Base-by-base conservation (phyloP, 805 yeast genomes). In the Saccharomyces cerevisiae region DNA sequence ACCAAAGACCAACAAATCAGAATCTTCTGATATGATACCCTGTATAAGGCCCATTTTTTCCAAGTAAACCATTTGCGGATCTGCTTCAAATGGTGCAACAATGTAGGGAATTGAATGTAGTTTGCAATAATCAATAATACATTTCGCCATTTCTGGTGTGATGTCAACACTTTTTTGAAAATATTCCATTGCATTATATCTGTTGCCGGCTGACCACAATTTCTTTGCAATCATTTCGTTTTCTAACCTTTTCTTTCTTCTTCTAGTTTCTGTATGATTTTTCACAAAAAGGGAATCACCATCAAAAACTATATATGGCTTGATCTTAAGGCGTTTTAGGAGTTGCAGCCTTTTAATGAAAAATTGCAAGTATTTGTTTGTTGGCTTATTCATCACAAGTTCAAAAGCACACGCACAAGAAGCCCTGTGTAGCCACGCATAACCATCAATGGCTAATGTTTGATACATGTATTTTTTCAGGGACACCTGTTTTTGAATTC, bases 11-110 rank as follows among this genome's bases (percentile, higher is more conserved):
- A 92, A 73, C 57, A 92, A 74, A 70, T 92, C 99, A 0, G 97
- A 89, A 67, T 92, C 99, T 65, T 92, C 99, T 48, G 96, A 84
- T 10, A 92, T 75, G 6, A 92, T 87, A 0, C 91, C 97, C 57
- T 89, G 85, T 9, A 89, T 92, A 1, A 80, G 52, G 0, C 91
- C 92, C 1, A 70, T 59, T 57, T 81, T 80, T 66, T 91, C 97
- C 46, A 92, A 75, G 62, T 83, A 89, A 10, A 90, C 97, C 85
- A 92, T 82, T 68, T 92, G 98, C 1, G 98, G 87, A 67, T 92
- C 99, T 0, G 98, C 98, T 70, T 92, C 99, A 66, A 89, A 92
- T 0, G 99, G 99, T 0, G 99, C 97, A 5, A 92, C 98, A 6
- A 92, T 80, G 61, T 79, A 91, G 54, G 76, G 78, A 50, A 92